Percentiles rank a stretch among this genome's conserved stretches.
These are phyloP conservation scores for Zygotorulaspora danielsina DNA, from an alignment of 805 yeast genomes.

Conservation along the genomic window DNA sequence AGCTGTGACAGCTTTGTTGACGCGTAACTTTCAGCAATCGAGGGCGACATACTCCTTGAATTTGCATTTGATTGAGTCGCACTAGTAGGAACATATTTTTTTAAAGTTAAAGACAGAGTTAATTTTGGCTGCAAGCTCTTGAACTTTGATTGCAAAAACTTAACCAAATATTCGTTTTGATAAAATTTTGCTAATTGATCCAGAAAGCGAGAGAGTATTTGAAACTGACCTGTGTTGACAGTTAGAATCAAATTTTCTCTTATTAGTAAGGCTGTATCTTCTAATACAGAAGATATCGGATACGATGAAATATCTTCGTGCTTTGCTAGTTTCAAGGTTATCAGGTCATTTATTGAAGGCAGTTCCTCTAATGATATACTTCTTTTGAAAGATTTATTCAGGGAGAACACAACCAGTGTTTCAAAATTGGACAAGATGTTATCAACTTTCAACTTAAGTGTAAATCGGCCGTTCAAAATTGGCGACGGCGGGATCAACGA, in stretches of 20 bases:
- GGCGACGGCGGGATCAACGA: constrained; percentile 25
- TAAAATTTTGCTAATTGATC: constrained; percentile 26
- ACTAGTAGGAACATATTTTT: constrained; percentile 21
- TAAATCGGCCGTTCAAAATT: constrained; percentile 26
- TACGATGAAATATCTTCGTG: constrained; percentile 33
- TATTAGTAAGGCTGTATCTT: constrained; percentile 73
- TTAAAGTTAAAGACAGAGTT: constrained; percentile 18
- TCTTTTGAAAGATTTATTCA: constrained; percentile 74
- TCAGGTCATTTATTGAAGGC: constrained; percentile 48
- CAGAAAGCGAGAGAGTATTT: constrained; percentile 28
- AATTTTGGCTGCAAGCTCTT: constrained; percentile 27
- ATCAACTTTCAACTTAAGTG: constrained; percentile 30
- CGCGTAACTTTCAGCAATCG: constrained; percentile 12
- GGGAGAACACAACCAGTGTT: constrained; percentile 56
- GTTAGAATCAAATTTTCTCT: constrained; percentile 62
- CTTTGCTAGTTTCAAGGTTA: constrained; percentile 20
- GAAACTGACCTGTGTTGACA: constrained; percentile 63
- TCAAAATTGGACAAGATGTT: constrained; percentile 61
- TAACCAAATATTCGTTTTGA: constrained; percentile 33
- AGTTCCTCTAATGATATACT: constrained; percentile 76
- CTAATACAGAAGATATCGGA: constrained; percentile 79
- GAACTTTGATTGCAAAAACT: constrained; percentile 29
- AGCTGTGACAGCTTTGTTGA: constrained; percentile 25
- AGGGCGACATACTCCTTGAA: constrained; percentile 16
- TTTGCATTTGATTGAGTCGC: constrained; percentile 1